phyloP scores from a whole-genome alignment of 805 yeast species.

The Tetrapisispora fleetii region DNA sequence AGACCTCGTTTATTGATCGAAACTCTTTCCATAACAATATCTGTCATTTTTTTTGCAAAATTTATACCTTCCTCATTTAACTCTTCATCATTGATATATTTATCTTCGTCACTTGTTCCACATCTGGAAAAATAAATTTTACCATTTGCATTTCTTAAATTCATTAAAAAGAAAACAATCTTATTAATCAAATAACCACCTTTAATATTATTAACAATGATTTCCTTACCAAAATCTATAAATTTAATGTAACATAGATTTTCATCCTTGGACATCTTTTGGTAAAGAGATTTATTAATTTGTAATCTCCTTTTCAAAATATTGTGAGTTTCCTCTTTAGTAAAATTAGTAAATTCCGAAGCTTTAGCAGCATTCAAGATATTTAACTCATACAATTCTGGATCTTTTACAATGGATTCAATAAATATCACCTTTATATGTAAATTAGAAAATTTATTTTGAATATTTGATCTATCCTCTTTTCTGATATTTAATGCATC shows the following conservation, averaged over 20 bases:
- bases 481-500: slow-evolving; percentile 88
- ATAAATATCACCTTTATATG: slow-evolving; percentile 76
- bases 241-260: slow-evolving; percentile 70
- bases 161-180: slow-evolving; percentile 87
- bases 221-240: slow-evolving; percentile 80
- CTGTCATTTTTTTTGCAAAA: slow-evolving; percentile 57
- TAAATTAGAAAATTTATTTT: slow-evolving; percentile 41
- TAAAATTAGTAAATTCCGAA: slow-evolving; percentile 78
- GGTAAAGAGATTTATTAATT: slow-evolving; percentile 57
- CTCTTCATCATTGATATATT: slow-evolving; percentile 70
- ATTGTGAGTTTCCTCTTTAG: slow-evolving; percentile 57
- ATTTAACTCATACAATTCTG: slow-evolving; percentile 55
- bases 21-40: slow-evolving; percentile 37
- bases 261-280: slow-evolving; percentile 51
- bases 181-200: slow-evolving; percentile 85
- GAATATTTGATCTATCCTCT: slow-evolving; percentile 51
- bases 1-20: slow-evolving; percentile 9
- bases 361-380: slow-evolving; percentile 78
- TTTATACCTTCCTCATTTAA: slow-evolving; percentile 61
- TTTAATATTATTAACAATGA: slow-evolving; percentile 69
- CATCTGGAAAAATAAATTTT: slow-evolving; percentile 89
- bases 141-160: slow-evolving; percentile 76
- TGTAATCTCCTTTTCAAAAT: slow-evolving; percentile 71
- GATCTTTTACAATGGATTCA: slow-evolving; percentile 77
- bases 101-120: slow-evolving; percentile 38